Evolutionary conservation across 805 yeast species (phyloP), one percentile per base, ranked within the genome.

Genomic region (Pichia phayaonensis): DNA sequence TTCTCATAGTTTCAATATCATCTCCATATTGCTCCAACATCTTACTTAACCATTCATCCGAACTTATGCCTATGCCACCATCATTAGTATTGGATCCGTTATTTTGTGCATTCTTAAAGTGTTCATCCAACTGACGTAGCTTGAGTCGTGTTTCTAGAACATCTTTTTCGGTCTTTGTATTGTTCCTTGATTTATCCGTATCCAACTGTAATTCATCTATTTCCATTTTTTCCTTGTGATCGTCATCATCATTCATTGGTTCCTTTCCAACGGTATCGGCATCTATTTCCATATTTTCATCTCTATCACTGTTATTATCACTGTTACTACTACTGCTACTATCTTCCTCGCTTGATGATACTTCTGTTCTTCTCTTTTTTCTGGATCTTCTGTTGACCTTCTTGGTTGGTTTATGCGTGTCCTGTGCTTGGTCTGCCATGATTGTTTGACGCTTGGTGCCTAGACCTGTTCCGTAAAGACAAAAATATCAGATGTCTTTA

Each of bases 301-400:
- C 40, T 13, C 20, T 22, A 50, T 49, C 44, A 59, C 59, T 56
- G 18, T 55, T 57, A 27, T 54, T 56, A 15, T 50, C 53, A 31
- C 29, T 31, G 23, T 22, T 26, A 20, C 45, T 43, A 18, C 42
- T 40, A 42, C 48, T 46, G 18, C 48, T 44, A 26, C 50, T 47
- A 15, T 80, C 74, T 21, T 54, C 57, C 18, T 54, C 57, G 42
- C 57, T 53, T 0, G 86, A 82, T 29, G 81, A 79, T 56, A 83
- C 89, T 47, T 83, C 88, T 0, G 92, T 84, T 81, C 90, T 84
- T 79, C 90, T 81, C 79, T 83, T 84, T 76, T 84, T 84, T 61
- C 83, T 73, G 55, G 86, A 77, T 59, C 86, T 73, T 55, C 78
- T 34, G 10, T 34, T 34, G 38, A 34, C 20, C n/a, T 34, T 34